Evolutionary conservation across 1,139 yeast species (phyloP).

Genomic region (Yamadazyma membranifaciens): DNA sequence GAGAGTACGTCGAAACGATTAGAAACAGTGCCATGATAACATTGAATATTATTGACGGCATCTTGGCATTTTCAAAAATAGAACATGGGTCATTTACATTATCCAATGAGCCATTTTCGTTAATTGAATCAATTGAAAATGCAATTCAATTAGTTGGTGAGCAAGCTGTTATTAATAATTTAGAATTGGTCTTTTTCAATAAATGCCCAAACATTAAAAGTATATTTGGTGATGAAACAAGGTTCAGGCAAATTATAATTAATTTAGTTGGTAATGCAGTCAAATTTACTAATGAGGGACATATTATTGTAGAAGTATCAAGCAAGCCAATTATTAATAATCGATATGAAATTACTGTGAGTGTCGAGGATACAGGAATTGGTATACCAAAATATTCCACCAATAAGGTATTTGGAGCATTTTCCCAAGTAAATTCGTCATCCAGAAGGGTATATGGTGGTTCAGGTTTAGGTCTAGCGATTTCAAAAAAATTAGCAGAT

Average conservation of each 20-base stretch:
- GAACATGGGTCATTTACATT: conserved; percentile 55
- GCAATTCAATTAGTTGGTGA: conserved; percentile 54
- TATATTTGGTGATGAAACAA: conserved; percentile 51
- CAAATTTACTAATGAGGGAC: conserved; percentile 51
- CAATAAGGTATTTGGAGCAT: conserved; percentile 54
- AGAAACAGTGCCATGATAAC: conserved; percentile 53
- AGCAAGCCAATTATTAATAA: conserved; percentile 29
- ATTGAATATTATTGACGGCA: conserved; percentile 55
- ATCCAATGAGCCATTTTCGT: conserved; percentile 47
- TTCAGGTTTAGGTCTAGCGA: conserved; percentile 59
- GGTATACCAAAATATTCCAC: conserved; percentile 54
- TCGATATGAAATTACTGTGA: conserved; percentile 41
- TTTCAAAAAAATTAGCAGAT: conserved; percentile 56
- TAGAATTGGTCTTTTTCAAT: conserved; percentile 50
- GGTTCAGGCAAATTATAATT: conserved; percentile 53
- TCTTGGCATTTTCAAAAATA: conserved; percentile 54
- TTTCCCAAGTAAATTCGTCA: conserved; percentile 62
- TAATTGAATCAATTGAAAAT: conserved; percentile 52
- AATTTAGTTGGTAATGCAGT: conserved; percentile 59
- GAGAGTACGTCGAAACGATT: conserved; percentile 56
- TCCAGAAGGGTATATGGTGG: conserved; percentile 59
- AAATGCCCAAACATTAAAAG: conserved; percentile 40
- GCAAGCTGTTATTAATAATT: conserved; percentile 45
- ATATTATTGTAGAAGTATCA: conserved; percentile 40
- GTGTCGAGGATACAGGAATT: conserved; percentile 59